phyloP scores from a whole-genome alignment of 179 eudicot species.

The Actinidia chinensis region DNA sequence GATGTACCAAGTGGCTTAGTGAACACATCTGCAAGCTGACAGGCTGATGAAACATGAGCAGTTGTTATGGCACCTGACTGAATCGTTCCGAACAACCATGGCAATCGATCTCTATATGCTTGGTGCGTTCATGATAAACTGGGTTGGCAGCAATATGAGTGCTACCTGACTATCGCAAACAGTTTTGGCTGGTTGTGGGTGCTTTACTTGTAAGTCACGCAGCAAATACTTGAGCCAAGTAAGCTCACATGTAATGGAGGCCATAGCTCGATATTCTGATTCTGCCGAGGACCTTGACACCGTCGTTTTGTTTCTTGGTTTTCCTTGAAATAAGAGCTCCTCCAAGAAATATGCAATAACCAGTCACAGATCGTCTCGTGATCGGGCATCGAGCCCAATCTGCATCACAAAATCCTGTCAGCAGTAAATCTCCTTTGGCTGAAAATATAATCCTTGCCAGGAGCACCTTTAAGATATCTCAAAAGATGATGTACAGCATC shows the following conservation, averaged over 20 bases:
- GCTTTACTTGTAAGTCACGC: background rate
- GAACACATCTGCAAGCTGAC: background rate
- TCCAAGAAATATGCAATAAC: background rate
- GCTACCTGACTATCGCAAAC: background rate
- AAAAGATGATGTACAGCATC: background rate
- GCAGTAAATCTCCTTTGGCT: background rate
- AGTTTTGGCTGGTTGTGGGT: background rate
- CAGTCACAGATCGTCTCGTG: background rate
- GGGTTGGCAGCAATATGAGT: background rate
- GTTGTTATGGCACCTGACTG: background rate
- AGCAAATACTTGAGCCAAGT: slow-evolving; percentile 1
- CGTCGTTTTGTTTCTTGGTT: background rate
- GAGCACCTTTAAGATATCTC: background rate
- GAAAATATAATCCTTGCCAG: slow-evolving; percentile 10
- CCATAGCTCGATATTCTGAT: background rate
- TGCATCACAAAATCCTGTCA: background rate
- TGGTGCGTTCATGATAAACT: slow-evolving; percentile 3
- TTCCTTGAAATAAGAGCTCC: background rate
- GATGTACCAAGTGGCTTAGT: background rate
- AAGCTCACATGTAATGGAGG: slow-evolving; percentile 10
- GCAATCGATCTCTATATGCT: background rate
- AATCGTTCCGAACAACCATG: slow-evolving; percentile 3
- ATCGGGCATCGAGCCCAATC: background rate
- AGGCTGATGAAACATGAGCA: background rate
- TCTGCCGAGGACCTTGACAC: background rate